Conservation (phyloP, 2,329 filamentous ascomycete species). For the Ophiostoma himal-ulmi region DNA sequence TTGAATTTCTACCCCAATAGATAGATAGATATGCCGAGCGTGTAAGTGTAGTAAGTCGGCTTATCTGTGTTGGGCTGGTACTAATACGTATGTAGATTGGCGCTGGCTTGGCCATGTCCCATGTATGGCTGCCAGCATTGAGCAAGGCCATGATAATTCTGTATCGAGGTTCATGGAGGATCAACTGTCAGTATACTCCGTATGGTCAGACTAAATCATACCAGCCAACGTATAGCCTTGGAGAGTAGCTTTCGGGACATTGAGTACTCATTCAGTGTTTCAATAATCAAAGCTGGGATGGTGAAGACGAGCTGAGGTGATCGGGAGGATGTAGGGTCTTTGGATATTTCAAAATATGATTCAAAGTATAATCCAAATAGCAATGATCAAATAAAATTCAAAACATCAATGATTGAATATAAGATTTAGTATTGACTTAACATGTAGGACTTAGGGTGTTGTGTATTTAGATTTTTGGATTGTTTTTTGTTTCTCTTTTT, state of each 20-base stretch:
- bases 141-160: not conserved
- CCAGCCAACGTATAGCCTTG: not conserved
- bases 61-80: not conserved
- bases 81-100: not conserved
- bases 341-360: too few species aligned
- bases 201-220: too few species aligned
- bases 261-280: not conserved
- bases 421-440: too few species aligned
- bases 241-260: not conserved
- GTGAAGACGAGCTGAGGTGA: not conserved
- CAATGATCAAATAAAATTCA: too few species aligned
- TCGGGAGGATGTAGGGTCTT: too few species aligned
- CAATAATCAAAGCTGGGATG: not conserved
- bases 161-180: not conserved
- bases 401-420: not conserved
- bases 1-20: constrained; percentile 6
- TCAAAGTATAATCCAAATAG: too few species aligned
- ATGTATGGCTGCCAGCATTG: not conserved
- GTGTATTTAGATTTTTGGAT: too few species aligned
- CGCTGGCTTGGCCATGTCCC: not conserved
- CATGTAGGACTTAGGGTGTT: too few species aligned
- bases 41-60: constrained; percentile 4
- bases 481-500: too few species aligned
- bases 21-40: constrained; percentile 6
- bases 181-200: not conserved